Evolutionary conservation across 345 rosid genomes (phyloP).

Genomic region (Eucalyptus erythrocorys): DNA sequence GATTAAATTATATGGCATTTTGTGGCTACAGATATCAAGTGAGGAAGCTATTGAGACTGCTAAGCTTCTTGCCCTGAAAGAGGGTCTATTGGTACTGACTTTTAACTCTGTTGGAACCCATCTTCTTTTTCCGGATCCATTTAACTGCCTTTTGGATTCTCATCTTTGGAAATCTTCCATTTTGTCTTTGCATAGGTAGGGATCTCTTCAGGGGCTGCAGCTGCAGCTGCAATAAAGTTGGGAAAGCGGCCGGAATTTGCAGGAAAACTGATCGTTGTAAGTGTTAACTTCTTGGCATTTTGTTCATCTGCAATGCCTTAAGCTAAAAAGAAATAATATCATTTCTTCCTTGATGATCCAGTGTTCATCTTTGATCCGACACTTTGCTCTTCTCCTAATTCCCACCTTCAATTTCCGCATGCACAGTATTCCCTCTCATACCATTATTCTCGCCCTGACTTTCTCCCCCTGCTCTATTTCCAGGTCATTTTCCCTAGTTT

Average conservation of each 20-base stretch:
- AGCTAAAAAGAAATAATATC: not conserved
- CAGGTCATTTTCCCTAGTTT: slow-evolving; percentile 66
- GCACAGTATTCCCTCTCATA: not conserved
- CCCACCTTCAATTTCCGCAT: not conserved
- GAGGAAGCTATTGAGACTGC: slow-evolving; percentile 39
- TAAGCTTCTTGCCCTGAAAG: slow-evolving; percentile 35
- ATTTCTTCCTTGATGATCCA: not conserved
- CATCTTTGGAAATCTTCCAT: not conserved
- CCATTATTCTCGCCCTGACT: not conserved
- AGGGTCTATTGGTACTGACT: slow-evolving; percentile 31
- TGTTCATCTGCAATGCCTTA: not conserved
- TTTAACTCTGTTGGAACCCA: not conserved
- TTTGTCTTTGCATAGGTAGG: slow-evolving; percentile 19
- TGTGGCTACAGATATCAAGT: slow-evolving; percentile 22
- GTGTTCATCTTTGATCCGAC: not conserved
- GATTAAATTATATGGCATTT: not conserved
- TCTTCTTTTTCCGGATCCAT: not conserved
- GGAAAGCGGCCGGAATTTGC: slow-evolving; percentile 44
- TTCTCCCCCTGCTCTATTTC: not conserved
- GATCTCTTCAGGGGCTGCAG: slow-evolving; percentile 52
- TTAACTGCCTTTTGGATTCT: not conserved
- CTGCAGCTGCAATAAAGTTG: slow-evolving; percentile 35
- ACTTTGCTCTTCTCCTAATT: not conserved
- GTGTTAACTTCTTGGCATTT: not conserved
- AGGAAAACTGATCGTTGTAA: slow-evolving; percentile 44